phyloP scores from a whole-genome alignment of 176 grass and related monocot genomes.

The Aegilops tauschii region DNA sequence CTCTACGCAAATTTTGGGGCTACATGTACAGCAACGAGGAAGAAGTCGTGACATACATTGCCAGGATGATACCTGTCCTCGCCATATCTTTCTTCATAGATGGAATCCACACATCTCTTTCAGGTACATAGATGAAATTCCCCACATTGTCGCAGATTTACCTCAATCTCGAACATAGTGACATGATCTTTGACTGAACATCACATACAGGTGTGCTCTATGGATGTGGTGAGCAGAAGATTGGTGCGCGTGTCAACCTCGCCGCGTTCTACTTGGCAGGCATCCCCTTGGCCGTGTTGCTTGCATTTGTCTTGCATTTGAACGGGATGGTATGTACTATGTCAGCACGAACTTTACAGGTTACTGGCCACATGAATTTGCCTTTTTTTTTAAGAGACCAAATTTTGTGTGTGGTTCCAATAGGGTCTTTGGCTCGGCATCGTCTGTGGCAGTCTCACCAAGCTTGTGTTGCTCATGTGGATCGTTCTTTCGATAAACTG shows the following conservation, averaged over 20 bases:
- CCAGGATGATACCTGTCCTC: background rate
- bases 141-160: background rate
- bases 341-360: background rate
- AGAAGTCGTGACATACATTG: background rate
- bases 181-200: background rate
- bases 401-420: background rate
- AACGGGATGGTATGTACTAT: conserved; percentile 23
- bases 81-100: background rate
- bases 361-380: background rate
- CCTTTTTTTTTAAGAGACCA: background rate
- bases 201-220: conserved; percentile 4
- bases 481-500: background rate
- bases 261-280: conserved; percentile 21
- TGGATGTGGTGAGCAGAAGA: conserved; percentile 19
- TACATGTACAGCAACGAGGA: background rate
- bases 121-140: background rate
- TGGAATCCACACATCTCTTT: background rate
- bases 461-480: background rate
- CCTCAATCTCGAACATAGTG: background rate
- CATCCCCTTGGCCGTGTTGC: conserved; percentile 23
- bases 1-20: background rate
- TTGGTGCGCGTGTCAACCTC: conserved; percentile 11
- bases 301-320: conserved; percentile 10
- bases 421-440: background rate
- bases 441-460: background rate